Conservation (phyloP, 2,329 filamentous ascomycete species). For the Stachybotrys chartarum region DNA sequence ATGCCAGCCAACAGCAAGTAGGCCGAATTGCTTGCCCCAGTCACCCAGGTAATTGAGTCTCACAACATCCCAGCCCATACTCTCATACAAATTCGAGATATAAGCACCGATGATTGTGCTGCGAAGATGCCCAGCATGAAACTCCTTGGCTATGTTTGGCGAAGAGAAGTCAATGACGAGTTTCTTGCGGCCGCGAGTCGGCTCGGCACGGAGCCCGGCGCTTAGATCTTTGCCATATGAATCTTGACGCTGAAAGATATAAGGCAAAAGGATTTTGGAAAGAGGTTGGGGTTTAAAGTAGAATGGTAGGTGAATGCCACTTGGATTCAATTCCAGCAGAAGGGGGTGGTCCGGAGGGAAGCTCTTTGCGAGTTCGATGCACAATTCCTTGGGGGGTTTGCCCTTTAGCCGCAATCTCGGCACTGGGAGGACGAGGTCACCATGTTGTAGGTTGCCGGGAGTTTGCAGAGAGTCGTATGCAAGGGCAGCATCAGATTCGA, state of each 20-base stretch:
- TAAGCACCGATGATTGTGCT: constrained; percentile 57
- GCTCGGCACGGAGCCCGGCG: constrained; percentile 43
- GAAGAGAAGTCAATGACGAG: constrained; percentile 68
- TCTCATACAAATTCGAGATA: constrained; percentile 60
- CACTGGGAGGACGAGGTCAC: constrained; percentile 21
- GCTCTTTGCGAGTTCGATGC: constrained; percentile 45
- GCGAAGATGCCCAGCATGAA: constrained; percentile 67
- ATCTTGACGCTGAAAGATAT: constrained; percentile 48
- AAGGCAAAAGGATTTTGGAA: constrained; percentile 48
- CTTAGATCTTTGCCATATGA: constrained; percentile 54
- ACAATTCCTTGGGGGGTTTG: constrained; percentile 16
- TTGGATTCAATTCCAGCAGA: constrained; percentile 44
- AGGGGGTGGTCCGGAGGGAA: constrained; percentile 19
- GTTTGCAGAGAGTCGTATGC: constrained; percentile 24
- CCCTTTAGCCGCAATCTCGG: constrained; percentile 18
- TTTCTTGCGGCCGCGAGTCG: constrained; percentile 4
- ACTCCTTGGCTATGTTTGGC: constrained; percentile 74
- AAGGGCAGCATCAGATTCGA: constrained; percentile 11
- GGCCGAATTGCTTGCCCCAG: constrained; percentile 67
- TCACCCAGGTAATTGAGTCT: constrained; percentile 72
- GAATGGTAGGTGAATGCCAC: constrained; percentile 56
- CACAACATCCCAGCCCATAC: constrained; percentile 62
- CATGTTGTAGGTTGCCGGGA: constrained; percentile 15
- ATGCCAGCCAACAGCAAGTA: constrained; percentile 62
- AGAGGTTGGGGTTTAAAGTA: constrained; percentile 56